Base-by-base conservation (phyloP, 2,329 filamentous ascomycete genomes). In the Colletotrichum horii region DNA sequence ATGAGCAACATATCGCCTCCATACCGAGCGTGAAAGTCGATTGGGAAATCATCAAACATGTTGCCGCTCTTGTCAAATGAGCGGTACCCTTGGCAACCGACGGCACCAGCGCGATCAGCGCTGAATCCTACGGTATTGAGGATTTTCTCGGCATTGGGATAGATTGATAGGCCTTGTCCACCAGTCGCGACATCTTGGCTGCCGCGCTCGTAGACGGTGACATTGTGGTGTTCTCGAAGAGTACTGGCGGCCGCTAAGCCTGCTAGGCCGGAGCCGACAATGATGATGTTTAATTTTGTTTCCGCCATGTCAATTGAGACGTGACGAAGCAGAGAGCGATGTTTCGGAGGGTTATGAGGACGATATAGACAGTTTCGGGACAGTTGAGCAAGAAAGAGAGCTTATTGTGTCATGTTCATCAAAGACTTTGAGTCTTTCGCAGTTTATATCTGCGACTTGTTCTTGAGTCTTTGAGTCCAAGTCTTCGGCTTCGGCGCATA, bases 321-420 rank as follows among this genome's bases (percentile, higher is more conserved):
- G 1, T 52, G 6, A 4, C 14, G 43, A 2, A 4, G 12, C 1
- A 22, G n/a, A 22, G n/a, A 52, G 38, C 3, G 9, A 12, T 9
- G 0, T n/a, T n/a, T 48, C 0, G 5, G 19, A n/a, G 3, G 38
- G 9, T 48, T 3, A 12, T 2, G 6, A n/a, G 38, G 0, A n/a
- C 6, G 5, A n/a, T 1, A 12, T n/a, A 2, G 19, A n/a, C 9
- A n/a, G 38, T n/a, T 4, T 48, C 9, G 38, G 19, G 19, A 48
- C 19, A 12, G 3, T 48, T 2, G 38, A 48, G 19, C 19, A 48
- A 12, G 38, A 48, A 12, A n/a, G 4, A 43, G 5, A 4, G 6
- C 11, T 22, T 52, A 14, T 14, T 52, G 1, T 14, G n/a, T 22
- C 0, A 22, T 14, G n/a, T 52, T 52, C n/a, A 14, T 52, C 6